Base-by-base conservation (phyloP, 2,329 filamentous ascomycete genomes). In the Aspergillus sp. region DNA sequence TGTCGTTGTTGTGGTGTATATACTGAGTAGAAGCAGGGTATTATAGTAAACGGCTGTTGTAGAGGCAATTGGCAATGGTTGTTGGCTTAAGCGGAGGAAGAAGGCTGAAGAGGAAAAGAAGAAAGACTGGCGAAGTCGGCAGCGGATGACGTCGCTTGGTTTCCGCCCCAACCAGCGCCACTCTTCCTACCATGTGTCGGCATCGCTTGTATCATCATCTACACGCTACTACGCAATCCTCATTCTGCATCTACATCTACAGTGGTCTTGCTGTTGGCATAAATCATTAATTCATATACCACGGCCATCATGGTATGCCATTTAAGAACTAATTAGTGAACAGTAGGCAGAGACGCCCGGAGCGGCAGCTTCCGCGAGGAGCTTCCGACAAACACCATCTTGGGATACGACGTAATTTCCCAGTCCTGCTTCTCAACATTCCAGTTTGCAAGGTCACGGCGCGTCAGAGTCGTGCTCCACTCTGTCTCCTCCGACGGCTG, bases 371-470 rank as follows among this genome's bases (percentile, higher is more conserved):
- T 86, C 67, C 86, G 80, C 60, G 84, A 87, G 4, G 82, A 85
- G 64, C 78, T 81, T 25, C 86, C 86, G 5, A 89, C 85, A 64
- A 84, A 84, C 43, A 87, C 81, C 59, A 79, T 87, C 80, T 87
- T 87, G 55, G 81, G 76, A 66, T 85, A 81, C 21, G 78, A 69
- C 30, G 79, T 80, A 57, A 88, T 80, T 49, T 92, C 85, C 93
- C 94, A 98, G 80, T 97, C 89, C 82, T 97, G 93, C n/a, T 79
- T 74, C 1, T 72, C 82, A 0, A 85, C 80, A 67, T 97, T 91
- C 93, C 94, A 97, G 79, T 92, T 95, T 73, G 89, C 92, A 58
- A 97, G 67, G 71, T 97, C 94, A 59, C 92, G 87, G 41, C 93
- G 85, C 5, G 88, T 92, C 58, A 97, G 77, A 15, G 87, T 84